phyloP scores from a whole-genome alignment of 371 early-diverging fungal species.

The Rhizopus stolonifer region DNA sequence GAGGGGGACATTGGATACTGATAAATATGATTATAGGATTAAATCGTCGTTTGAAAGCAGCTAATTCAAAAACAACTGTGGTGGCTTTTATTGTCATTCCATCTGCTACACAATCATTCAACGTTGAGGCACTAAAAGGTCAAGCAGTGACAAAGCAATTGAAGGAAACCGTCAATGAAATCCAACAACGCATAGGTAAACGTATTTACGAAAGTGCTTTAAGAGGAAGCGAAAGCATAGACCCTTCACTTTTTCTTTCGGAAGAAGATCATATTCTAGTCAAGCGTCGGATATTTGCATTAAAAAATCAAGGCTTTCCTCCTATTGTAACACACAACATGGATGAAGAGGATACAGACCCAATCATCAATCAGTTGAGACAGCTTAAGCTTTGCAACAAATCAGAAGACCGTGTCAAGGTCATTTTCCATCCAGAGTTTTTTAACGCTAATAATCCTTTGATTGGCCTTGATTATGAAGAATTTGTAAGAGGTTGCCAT shows the following conservation, averaged over 20 bases:
- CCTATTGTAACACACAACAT: slow-evolving; percentile 97
- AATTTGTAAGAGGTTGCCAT: slow-evolving; percentile 96
- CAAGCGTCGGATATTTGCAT: slow-evolving; percentile 90
- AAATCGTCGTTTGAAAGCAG: slow-evolving; percentile 84
- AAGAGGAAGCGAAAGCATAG: slow-evolving; percentile 54
- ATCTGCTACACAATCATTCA: slow-evolving; percentile 84
- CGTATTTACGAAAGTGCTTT: slow-evolving; percentile 85
- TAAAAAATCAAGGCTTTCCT: slow-evolving; percentile 84
- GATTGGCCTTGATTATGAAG: slow-evolving; percentile 92
- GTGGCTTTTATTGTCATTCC: slow-evolving; percentile 96
- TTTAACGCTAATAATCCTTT: slow-evolving; percentile 93
- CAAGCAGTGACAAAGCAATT: slow-evolving; percentile 97
- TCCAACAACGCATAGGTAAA: slow-evolving; percentile 84
- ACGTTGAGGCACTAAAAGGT: slow-evolving; percentile 96
- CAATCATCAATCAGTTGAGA: slow-evolving; percentile 82
- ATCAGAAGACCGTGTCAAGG: slow-evolving; percentile 89
- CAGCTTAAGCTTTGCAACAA: slow-evolving; percentile 85
- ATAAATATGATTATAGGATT: too few species aligned
- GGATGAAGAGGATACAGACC: slow-evolving; percentile 85
- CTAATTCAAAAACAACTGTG: slow-evolving; percentile 84
- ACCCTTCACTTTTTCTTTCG: slow-evolving; percentile 64
- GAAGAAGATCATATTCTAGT: slow-evolving; percentile 86
- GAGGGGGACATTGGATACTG: too few species aligned
- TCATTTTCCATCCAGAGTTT: slow-evolving; percentile 97
- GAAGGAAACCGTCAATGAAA: slow-evolving; percentile 86